Evolutionary conservation across 2,329 filamentous ascomycete genomes (phyloP).

Genomic region (Dactylonectria macrodidyma): DNA sequence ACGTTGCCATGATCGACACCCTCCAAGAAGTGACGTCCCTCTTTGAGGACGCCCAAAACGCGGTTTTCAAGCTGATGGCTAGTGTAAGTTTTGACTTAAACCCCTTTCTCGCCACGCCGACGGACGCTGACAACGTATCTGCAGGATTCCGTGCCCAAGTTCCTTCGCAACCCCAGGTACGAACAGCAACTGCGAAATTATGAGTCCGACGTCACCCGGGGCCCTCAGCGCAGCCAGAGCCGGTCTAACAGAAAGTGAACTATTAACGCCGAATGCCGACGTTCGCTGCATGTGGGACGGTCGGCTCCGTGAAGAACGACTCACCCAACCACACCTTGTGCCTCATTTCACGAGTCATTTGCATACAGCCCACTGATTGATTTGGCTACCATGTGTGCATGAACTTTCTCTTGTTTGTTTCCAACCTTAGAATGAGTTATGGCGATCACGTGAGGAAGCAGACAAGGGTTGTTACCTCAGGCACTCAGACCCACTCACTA

Average conservation of each 20-base stretch:
- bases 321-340: slow-evolving; percentile 37
- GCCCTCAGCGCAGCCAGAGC: slow-evolving; percentile 71
- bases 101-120: too few species aligned
- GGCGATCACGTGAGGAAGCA: too few species aligned
- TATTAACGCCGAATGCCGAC: slow-evolving; percentile 25
- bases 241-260: slow-evolving; percentile 68
- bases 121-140: slow-evolving; percentile 51
- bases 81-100: slow-evolving; percentile 92
- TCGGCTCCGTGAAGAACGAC: slow-evolving; percentile 17
- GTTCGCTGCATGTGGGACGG: slow-evolving; percentile 8
- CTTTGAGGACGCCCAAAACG: slow-evolving; percentile 94
- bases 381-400: slow-evolving; percentile 48
- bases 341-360: slow-evolving; percentile 47
- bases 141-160: slow-evolving; percentile 81
- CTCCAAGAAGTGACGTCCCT: slow-evolving; percentile 89
- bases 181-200: slow-evolving; percentile 76
- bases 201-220: slow-evolving; percentile 69
- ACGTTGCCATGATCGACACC: slow-evolving; percentile 91
- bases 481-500: too few species aligned
- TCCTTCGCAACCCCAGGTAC: slow-evolving; percentile 78
- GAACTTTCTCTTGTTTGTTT: too few species aligned
- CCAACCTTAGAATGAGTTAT: too few species aligned
- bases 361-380: slow-evolving; percentile 45
- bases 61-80: slow-evolving; percentile 98
- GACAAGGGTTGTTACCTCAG: too few species aligned